These are phyloP conservation scores for Metroxylon sagu DNA, from an alignment of 176 grass and related monocot species.

Conservation along the genomic window DNA sequence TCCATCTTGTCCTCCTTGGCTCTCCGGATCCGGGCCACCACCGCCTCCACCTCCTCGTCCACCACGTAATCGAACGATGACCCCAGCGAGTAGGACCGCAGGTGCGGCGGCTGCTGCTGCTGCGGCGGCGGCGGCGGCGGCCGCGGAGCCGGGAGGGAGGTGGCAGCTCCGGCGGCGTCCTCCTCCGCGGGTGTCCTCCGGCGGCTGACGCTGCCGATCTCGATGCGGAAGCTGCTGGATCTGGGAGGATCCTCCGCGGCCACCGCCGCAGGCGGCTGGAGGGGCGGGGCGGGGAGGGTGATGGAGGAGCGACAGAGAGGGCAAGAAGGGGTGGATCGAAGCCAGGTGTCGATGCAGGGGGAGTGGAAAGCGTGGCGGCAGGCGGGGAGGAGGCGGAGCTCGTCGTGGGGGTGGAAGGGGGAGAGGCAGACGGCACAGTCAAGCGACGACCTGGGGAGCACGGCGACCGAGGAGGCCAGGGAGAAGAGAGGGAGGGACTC, in stretches of 20 bases:
- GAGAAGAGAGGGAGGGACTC: slow-evolving; percentile 65
- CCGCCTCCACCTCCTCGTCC: slow-evolving; percentile 76
- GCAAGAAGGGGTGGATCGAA: slow-evolving; percentile 56
- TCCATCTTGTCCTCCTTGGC: slow-evolving; percentile 14
- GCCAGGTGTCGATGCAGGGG: slow-evolving; percentile 68
- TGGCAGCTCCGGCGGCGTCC: slow-evolving; percentile 26
- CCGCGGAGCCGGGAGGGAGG: slow-evolving; percentile 1
- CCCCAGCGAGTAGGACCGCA: slow-evolving; percentile 31
- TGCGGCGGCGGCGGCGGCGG: slow-evolving; percentile 20
- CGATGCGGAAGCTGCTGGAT: slow-evolving; percentile 45
- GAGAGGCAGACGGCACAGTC: slow-evolving; percentile 91
- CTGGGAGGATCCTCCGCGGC: not conserved
- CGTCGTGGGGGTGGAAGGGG: slow-evolving; percentile 43
- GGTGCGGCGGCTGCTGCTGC: slow-evolving; percentile 15
- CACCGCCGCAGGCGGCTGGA: not conserved
- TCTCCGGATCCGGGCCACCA: slow-evolving; percentile 24
- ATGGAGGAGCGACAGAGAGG: slow-evolving; percentile 83
- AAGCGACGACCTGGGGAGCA: slow-evolving; percentile 40
- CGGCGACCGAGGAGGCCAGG: slow-evolving; percentile 44
- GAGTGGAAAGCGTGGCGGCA: slow-evolving; percentile 88
- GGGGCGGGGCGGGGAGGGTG: slow-evolving; percentile 45
- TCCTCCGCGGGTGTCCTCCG: slow-evolving; percentile 12
- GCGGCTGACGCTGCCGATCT: slow-evolving; percentile 75
- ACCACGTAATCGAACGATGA: slow-evolving; percentile 60
- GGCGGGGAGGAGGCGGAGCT: slow-evolving; percentile 71